Base-by-base conservation (phyloP, 305 asterid species). In the Solanum chacoense region DNA sequence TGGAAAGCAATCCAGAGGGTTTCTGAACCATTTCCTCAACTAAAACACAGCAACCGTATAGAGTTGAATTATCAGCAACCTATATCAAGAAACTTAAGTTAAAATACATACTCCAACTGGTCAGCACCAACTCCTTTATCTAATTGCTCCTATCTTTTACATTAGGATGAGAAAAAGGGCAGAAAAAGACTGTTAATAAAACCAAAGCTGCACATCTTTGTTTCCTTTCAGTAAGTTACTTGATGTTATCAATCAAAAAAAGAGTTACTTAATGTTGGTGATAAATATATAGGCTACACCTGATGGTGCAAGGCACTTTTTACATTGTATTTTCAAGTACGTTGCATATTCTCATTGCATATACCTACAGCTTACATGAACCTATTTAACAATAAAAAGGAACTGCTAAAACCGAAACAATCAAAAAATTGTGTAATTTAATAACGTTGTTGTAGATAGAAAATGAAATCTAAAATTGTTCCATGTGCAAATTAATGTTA, bases 11-110 rank as follows among this genome's bases (percentile, higher is more conserved):
- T 84, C 97, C 95, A 31, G 99, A 96, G 13, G 97, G 98, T 94
- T 94, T 94, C 89, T 96, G 99, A 78, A 98, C 91, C 92, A 95
- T 89, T 93, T 98, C 99, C 86, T 98, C 99, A 85, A 95, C 99
- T 92, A 98, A 93, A 90, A 98, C 96, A 88, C 99, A 98, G 94
- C 99, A 98, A 90, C 99, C 99, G 87, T 98, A 98, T 87, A 98
- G 95, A 45, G 98, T 96, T 65, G 99, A 95, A 91, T 96, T 94
- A 92, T 98, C 99, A 89, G 93, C 91, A 85, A 91, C 92, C 92
- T 80, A 85, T 45, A 87, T 69, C 84, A 88, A 71, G 36, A 87
- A 76, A 72, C 31, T 45, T 71, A 34, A 83, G 73, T 83, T 31
- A 50, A 83, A 83, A 83, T 83, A 31, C 73, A 55, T 83, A 55